Evolutionary conservation across 1,139 yeast genomes (phyloP), one percentile per base, ranked within the genome.

Genomic region (Suhomyces atakaporum): DNA sequence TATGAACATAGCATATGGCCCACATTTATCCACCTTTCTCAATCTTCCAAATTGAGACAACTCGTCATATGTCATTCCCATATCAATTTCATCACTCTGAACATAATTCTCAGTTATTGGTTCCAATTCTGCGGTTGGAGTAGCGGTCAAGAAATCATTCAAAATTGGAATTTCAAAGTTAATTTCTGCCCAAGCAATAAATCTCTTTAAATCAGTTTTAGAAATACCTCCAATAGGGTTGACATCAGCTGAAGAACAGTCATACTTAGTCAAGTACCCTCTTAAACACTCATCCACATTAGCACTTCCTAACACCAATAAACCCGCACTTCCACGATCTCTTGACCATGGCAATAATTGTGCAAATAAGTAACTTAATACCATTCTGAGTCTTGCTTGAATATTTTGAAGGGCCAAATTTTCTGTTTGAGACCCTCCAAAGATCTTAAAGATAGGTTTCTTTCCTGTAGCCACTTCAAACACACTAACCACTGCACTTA

Each of bases 151-250:
- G 57, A 94, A 92, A 5, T 83, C 84, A 31, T 75, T 66, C 44
- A 92, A 69, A 16, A 92, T 75, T 3, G 97, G 96, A 54, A 92
- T 57, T 1, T 84, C 73, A 56, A 85, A 90, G 38, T 76, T 72
- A 8, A 55, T 61, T 27, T 78, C 72, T 0, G 97, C 92, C 77
- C 89, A 92, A 4, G 72, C 77, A 41, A 92, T 92, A 53, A 94
- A 92, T 36, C 76, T 69, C 56, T 88, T 90, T 57, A 92, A 69
- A 56, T 94, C 99, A 0, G 89, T 87, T 58, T 92, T 92, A 18
- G 97, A 89, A 35, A 92, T 86, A 18, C 97, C 96, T 11, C 99
- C 99, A 51, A 92, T 92, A 11, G 98, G 99, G 56, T 92, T 92
- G 42, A 92, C 77, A 63, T 92, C 99, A 2, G 98, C 98, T 25